phyloP scores from a whole-genome alignment of 352 stramenopile species.

The Phytophthora megakarya region DNA sequence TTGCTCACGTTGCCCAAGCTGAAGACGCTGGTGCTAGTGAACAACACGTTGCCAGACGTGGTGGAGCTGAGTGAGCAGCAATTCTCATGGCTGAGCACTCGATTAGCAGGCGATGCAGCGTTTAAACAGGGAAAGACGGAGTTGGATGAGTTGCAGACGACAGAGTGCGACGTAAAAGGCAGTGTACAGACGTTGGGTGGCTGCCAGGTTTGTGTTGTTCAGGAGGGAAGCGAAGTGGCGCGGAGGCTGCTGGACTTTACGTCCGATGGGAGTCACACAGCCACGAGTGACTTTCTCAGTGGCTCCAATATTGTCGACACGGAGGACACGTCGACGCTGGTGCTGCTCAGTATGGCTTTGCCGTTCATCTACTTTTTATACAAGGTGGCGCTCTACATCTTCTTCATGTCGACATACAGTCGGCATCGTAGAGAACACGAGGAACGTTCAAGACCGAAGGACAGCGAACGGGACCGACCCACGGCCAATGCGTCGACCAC shows the following conservation, averaged over 20 bases:
- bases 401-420: conserved; percentile 39
- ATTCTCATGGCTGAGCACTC: conserved; percentile 19
- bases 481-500: conserved; percentile 39
- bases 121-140: conserved; percentile 1
- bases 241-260: conserved; percentile 13
- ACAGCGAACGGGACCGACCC: conserved; percentile 25
- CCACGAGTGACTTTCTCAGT: no score
- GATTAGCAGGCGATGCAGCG: background rate
- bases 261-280: conserved; percentile 1
- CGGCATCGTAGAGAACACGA: conserved; percentile 4
- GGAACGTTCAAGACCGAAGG: conserved; percentile 5
- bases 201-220: conserved; percentile 31
- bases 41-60: conserved; percentile 20
- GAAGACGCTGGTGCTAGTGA: conserved; percentile 25
- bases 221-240: conserved; percentile 10
- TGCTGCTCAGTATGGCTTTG: conserved; percentile 38
- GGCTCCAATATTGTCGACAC: conserved; percentile 9
- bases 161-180: conserved; percentile 20
- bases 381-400: conserved; percentile 44
- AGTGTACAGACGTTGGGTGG: conserved; percentile 12
- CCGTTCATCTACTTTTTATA: conserved; percentile 49
- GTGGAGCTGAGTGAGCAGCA: conserved; percentile 27
- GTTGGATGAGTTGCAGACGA: background rate
- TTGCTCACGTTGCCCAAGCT: conserved; percentile 25
- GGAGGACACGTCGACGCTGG: conserved; percentile 33